These are phyloP conservation scores for Suzukiozyma palmioleophila DNA, from an alignment of 1,139 yeast species.

Conservation along the genomic window DNA sequence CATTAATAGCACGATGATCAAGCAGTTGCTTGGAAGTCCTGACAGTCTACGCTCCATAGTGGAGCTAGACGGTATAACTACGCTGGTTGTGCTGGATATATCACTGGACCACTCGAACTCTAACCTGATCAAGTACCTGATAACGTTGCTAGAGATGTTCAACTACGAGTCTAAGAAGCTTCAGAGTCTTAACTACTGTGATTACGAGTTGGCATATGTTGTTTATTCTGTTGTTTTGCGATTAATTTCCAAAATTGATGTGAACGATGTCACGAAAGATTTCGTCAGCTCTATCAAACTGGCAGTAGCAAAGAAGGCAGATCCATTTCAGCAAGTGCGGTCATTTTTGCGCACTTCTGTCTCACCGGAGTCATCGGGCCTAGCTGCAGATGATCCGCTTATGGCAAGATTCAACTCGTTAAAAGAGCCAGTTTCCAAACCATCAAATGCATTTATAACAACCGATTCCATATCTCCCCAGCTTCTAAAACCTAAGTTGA, in stretches of 20 bases:
- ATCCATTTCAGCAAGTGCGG: constrained; percentile 8
- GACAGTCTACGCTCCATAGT: neutral
- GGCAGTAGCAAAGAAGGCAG: constrained; percentile 18
- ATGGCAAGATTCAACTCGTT: constrained; percentile 17
- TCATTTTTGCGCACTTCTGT: neutral
- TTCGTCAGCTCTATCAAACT: constrained; percentile 18
- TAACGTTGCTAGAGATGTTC: constrained; percentile 33
- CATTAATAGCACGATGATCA: neutral
- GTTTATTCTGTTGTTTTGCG: constrained; percentile 16
- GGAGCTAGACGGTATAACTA: constrained; percentile 1
- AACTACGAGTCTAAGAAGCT: constrained; percentile 26
- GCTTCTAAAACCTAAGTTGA: constrained; percentile 6
- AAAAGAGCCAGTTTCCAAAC: constrained; percentile 4
- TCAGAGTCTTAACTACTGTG: constrained; percentile 31
- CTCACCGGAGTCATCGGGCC: neutral
- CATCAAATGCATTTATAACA: constrained; percentile 1
- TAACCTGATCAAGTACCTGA: constrained; percentile 21
- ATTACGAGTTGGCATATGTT: constrained; percentile 34
- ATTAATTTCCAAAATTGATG: constrained; percentile 13
- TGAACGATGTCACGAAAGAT: constrained; percentile 14
- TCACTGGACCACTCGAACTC: constrained; percentile 6
- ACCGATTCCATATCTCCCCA: constrained; percentile 5
- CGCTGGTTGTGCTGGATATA: neutral
- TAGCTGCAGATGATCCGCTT: constrained; percentile 16
- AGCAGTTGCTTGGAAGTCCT: constrained; percentile 3